Evolutionary conservation across 1,284 basidiomycete genomes (phyloP), one percentile per base, ranked within the genome.

Genomic region (Sporisorium iseilematis-ciliati): DNA sequence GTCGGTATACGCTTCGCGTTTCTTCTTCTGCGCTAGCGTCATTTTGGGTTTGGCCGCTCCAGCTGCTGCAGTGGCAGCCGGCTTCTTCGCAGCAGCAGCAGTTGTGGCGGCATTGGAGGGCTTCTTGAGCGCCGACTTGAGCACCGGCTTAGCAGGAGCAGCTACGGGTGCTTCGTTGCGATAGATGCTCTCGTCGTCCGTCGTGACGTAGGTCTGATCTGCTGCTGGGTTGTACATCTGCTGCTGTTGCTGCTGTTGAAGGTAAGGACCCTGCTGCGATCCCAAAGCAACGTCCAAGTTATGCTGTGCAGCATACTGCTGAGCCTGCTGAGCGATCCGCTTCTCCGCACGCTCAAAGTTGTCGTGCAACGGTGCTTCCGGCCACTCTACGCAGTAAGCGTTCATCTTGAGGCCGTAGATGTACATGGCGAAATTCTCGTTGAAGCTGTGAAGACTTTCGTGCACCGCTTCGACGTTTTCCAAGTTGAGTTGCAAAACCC

Each of bases 391-490:
- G 29, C 94, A 95, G 73, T 95, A 90, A 1, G 93, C 91, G 82
- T 96, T 95, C 93, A 97, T 96, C 84, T 94, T 92, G 89, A 97
- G 90, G 11, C 92, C 91, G 85, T 95, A 95, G 20, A 97, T 86
- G 88, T 91, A 95, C 84, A 92, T 93, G 11, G 94, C 92, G 82
- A 97, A 97, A 42, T 91, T 91, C 85, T 97, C 95, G 84, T 97
- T 96, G 88, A 97, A 97, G 12, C 90, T 91, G 5, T 90, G 89
- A 51, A 97, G 88, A 20, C 92, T 91, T 53, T 91, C 88, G 82
- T 92, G 91, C 62, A 97, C 89, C 23, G 88, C 87, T 61, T 89
- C 89, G 77, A 97, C 88, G 23, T 89, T 89, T 69, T 92, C 89
- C 1, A 93, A 86, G 84, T 95, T 95, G 20, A 89, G 86, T 54